Evolutionary conservation across 768 basidiomycete genomes (phyloP), one percentile per base, ranked within the genome.

Genomic region (Chalciporus sphaerocephalus): DNA sequence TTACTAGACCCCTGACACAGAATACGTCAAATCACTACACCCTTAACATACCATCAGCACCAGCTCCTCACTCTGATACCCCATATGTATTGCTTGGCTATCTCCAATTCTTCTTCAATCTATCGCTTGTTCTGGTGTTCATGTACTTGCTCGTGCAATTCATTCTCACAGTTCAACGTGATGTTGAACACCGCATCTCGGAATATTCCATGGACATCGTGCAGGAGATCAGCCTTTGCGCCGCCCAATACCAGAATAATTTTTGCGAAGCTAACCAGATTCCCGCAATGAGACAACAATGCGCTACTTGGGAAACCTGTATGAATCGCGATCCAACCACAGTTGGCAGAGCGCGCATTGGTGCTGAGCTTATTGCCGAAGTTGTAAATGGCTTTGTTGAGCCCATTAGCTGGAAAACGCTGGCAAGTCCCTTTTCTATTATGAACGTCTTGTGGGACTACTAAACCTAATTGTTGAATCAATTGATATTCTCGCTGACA

Each of bases 371-470:
- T 46, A 85, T 98, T 66, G 95, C 92, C 42, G 94, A 96, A 60
- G 87, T 97, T 35, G 84, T 97, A 51, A 96, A 97, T 62, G 84
- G 91, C 1, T 99, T 99, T 61, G 89, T 98, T 12, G 95, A 99
- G 61, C 87, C 88, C 39, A 94, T 99, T 68, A 92, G 87, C 64
- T 97, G 93, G 92, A 96, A 94, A 71, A 93, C 93, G 11, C 70
- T 97, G 66, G 95, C 91, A 51, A 67, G 87, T 69, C 22, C 44
- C 30, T 42, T 37, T 48, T 30, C 38, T 35, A 3, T 37, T 58
- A 42, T 38, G 35, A 40, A 43, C 32, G 9, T 42, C 49, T 44
- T 48, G 51, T 49, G 42, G 45, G 40, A 46, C 41, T 49, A 43
- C 40, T 47, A 16, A 48, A 59, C 47, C 57, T 38, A 65, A 51